Evolutionary conservation across 805 yeast genomes (phyloP).

Genomic region (Lachancea quebecensis): DNA sequence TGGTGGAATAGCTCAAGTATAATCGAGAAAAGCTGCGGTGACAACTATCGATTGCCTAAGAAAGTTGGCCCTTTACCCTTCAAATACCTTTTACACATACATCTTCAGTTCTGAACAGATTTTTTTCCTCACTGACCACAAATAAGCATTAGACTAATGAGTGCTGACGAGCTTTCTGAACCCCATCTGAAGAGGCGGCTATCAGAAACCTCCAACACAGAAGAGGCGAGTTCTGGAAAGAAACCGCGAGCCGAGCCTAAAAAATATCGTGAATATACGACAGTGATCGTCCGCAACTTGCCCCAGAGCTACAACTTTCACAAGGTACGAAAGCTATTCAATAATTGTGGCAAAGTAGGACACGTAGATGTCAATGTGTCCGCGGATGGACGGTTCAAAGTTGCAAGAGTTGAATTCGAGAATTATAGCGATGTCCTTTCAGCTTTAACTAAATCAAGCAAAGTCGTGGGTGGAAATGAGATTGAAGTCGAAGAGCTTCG

Average conservation of each 20-base stretch:
- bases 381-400: conserved; percentile 13
- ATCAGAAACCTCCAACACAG: not conserved
- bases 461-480: conserved; percentile 37
- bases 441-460: conserved; percentile 55
- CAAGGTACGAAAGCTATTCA: conserved; percentile 40
- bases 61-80: too few species aligned
- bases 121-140: too few species aligned
- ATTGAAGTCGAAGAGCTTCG: conserved; percentile 41
- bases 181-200: not conserved
- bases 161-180: too few species aligned
- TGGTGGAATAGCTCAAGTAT: too few species aligned
- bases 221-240: not conserved
- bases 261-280: conserved; percentile 50
- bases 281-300: conserved; percentile 48
- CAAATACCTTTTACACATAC: too few species aligned
- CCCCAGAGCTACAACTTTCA: conserved; percentile 36
- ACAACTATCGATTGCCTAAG: too few species aligned
- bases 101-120: too few species aligned
- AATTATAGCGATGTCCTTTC: conserved; percentile 42
- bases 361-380: conserved; percentile 30
- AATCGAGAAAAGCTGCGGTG: too few species aligned
- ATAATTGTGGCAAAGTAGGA: conserved; percentile 53
- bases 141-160: too few species aligned
- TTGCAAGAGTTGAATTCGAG: conserved; percentile 56
- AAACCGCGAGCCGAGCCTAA: not conserved